Conservation (phyloP, 768 basidiomycete species). For the Mycena metata region DNA sequence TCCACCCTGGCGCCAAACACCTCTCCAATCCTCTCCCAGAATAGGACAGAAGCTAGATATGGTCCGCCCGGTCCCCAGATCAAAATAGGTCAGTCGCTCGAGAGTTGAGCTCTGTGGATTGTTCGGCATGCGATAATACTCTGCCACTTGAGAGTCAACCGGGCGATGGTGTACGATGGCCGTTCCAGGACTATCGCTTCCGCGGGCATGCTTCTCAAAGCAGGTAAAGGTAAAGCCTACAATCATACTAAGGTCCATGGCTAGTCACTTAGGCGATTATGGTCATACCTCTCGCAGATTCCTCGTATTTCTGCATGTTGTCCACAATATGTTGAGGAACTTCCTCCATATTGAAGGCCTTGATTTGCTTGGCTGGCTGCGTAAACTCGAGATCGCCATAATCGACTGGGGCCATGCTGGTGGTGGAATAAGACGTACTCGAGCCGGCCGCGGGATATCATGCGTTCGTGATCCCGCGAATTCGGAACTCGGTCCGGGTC, state of each 20-base stretch:
- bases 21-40: slow-evolving; percentile 57
- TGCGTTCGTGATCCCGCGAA: too few species aligned
- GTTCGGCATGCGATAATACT: slow-evolving; percentile 51
- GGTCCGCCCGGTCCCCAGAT: slow-evolving; percentile 53
- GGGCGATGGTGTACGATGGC: slow-evolving; percentile 54
- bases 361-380: slow-evolving; percentile 54
- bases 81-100: slow-evolving; percentile 55
- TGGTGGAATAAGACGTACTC: too few species aligned
- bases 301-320: slow-evolving; percentile 55
- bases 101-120: slow-evolving; percentile 44
- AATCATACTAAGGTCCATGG: not conserved
- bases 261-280: too few species aligned
- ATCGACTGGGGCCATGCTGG: slow-evolving; percentile 38
- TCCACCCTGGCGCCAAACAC: slow-evolving; percentile 51
- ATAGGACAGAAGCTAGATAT: slow-evolving; percentile 50
- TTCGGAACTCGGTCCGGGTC: too few species aligned
- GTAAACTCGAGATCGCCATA: slow-evolving; percentile 51
- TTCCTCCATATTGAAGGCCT: slow-evolving; percentile 51
- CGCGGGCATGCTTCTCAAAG: slow-evolving; percentile 22
- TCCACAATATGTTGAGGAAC: slow-evolving; percentile 50
- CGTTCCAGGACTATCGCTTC: not conserved
- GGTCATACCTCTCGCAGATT: slow-evolving; percentile 49
- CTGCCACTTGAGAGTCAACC: slow-evolving; percentile 53
- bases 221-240: slow-evolving; percentile 26
- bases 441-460: too few species aligned